Base-by-base conservation (phyloP, 305 asterid species). In the Fraxinus sp. region DNA sequence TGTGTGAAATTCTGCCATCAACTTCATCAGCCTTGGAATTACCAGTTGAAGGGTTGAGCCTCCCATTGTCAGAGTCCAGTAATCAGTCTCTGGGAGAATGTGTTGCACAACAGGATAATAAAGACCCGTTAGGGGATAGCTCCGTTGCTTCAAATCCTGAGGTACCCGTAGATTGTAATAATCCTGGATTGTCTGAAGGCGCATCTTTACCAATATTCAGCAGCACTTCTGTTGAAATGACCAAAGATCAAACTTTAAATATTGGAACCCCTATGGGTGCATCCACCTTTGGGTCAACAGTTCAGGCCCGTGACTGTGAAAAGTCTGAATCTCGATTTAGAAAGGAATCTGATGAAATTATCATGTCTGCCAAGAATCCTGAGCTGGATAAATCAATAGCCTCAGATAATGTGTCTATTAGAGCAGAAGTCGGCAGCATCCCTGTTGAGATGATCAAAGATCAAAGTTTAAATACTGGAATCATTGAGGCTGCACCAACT, bases 321-420 rank as follows among this genome's bases (percentile, higher is more conserved):
- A 83, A 84, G 85, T 79, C 14, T 84, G 90, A 79, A 49, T 75
- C 76, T 43, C 18, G 66, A 20, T 52, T 71, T 78, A 82, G 16
- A 39, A 73, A 79, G 55, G 85, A 70, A 81, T 83, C 81, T 64
- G 85, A 55, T 46, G 80, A 70, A 85, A 20, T 64, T 18, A n/a
- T 70, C 64, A 66, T 36, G 75, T 22, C 85, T 79, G 76, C 71
- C 62, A 64, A 83, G 57, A 86, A 8, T 72, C 81, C 75, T 20
- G 66, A 57, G 75, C 16, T 66, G 78, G 87, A 66, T 77, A 84
- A 81, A 59, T 49, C 41, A 39, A 80, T 83, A 24, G 83, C 72
- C 64, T 79, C 88, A 77, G 86, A 83, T 80, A 82, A 79, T 86
- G 59, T 52, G 79, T 80, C 85, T 0, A 83, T 85, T 82, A 84